These are phyloP conservation scores for Pichia cabralensis DNA, from an alignment of 805 yeast species.

Conservation along the genomic window DNA sequence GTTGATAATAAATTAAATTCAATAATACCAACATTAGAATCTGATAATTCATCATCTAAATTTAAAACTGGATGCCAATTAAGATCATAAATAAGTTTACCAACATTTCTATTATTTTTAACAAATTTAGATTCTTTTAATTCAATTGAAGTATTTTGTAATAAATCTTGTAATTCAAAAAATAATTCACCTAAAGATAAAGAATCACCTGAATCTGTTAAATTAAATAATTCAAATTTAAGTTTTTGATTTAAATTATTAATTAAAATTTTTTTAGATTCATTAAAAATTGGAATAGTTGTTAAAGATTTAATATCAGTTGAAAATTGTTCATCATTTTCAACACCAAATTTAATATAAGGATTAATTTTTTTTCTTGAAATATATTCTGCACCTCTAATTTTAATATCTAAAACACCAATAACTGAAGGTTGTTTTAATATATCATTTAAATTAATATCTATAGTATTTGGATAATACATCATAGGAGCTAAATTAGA, in stretches of 20 bases:
- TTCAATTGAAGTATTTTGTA: slow-evolving; percentile 42
- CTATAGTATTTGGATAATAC: slow-evolving; percentile 74
- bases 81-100: slow-evolving; percentile 48
- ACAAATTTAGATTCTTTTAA: slow-evolving; percentile 34
- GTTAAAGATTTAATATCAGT: slow-evolving; percentile 51
- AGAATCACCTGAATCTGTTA: slow-evolving; percentile 44
- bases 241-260: slow-evolving; percentile 47
- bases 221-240: slow-evolving; percentile 44
- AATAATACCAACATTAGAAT: slow-evolving; percentile 65
- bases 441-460: slow-evolving; percentile 63
- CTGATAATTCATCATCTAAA: slow-evolving; percentile 30
- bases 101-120: slow-evolving; percentile 46
- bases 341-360: slow-evolving; percentile 26
- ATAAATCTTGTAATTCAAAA: slow-evolving; percentile 47
- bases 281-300: slow-evolving; percentile 56
- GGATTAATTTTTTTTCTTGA: slow-evolving; percentile 44
- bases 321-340: slow-evolving; percentile 25
- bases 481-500: slow-evolving; percentile 65
- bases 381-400: slow-evolving; percentile 42
- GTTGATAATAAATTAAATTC: slow-evolving; percentile 56
- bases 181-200: slow-evolving; percentile 38
- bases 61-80: slow-evolving; percentile 40
- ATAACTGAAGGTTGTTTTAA: slow-evolving; percentile 59
- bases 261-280: slow-evolving; percentile 50
- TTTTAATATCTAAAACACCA: slow-evolving; percentile 58